Percentiles rank a stretch among this genome's conserved stretches.
Conservation (phyloP, 1,139 yeast species). For the Blastobotrys petasosporus region DNA sequence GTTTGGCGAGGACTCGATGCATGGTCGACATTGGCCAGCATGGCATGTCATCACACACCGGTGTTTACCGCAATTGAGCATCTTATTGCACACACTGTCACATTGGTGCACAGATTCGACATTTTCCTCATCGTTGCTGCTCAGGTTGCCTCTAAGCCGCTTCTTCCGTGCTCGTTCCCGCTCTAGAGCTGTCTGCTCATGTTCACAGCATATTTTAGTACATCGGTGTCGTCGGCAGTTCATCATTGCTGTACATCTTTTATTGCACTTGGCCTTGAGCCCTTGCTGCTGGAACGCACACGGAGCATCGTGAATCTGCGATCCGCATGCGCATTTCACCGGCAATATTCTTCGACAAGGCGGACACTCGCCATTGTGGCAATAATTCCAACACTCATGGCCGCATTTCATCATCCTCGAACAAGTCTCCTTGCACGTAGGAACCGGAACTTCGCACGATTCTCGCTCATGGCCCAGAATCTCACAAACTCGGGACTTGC, state of each 20-base stretch:
- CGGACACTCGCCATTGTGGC: constrained; percentile 75
- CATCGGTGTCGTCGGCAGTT: constrained; percentile 83
- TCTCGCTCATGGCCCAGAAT: constrained; percentile 43
- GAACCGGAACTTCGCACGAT: constrained; percentile 59
- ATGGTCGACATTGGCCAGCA: constrained; percentile 76
- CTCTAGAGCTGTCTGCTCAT: constrained; percentile 54
- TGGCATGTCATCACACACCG: constrained; percentile 73
- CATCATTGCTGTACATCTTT: constrained; percentile 68
- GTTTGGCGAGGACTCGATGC: constrained; percentile 75
- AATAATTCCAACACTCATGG: constrained; percentile 55
- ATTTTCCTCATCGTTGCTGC: constrained; percentile 41
- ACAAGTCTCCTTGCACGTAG: constrained; percentile 64
- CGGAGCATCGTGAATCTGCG: constrained; percentile 50
- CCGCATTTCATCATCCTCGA: constrained; percentile 66
- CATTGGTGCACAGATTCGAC: constrained; percentile 78
- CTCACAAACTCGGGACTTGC: constrained; percentile 43
- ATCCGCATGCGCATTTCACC: constrained; percentile 48
- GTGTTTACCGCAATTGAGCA: constrained; percentile 68
- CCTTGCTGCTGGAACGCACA: constrained; percentile 53
- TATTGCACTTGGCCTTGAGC: constrained; percentile 55
- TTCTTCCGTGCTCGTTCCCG: constrained; percentile 57
- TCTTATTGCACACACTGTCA: constrained; percentile 58
- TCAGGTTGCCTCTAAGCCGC: constrained; percentile 28
- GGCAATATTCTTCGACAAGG: constrained; percentile 48
- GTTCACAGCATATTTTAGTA: constrained; percentile 60